A percentile compares a stretch with the other conserved stretches of the same genome.
Evolutionary conservation across 257 asterid genomes (phyloP).

Genomic region (Solanum bulbocastanum): DNA sequence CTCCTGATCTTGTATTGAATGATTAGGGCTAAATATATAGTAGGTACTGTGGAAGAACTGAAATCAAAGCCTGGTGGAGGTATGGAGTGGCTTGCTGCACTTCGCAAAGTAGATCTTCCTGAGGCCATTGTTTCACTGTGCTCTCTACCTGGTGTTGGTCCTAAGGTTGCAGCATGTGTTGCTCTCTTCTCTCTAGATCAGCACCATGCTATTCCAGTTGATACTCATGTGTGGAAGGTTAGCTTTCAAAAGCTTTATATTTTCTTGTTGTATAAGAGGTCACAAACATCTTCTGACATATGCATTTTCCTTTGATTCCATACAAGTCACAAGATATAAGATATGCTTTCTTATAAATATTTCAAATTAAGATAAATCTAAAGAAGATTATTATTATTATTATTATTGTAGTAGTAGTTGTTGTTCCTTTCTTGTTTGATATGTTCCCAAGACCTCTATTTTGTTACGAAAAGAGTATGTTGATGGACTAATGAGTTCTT

Average conservation of each 20-base stretch:
- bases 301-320: not conserved
- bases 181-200: constrained; percentile 93
- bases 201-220: constrained; percentile 95
- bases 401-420: not conserved
- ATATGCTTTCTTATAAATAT: not conserved
- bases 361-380: not conserved
- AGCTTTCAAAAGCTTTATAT: constrained; percentile 1
- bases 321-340: not conserved
- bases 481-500: not conserved
- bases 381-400: not conserved
- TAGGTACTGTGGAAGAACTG: constrained; percentile 71
- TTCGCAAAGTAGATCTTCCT: constrained; percentile 63
- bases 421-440: not conserved
- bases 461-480: not conserved
- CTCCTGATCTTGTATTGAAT: not conserved
- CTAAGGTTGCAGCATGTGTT: constrained; percentile 96
- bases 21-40: constrained; percentile 86
- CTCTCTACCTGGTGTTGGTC: constrained; percentile 91
- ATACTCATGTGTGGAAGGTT: constrained; percentile 98
- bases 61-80: constrained; percentile 83
- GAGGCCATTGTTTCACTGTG: constrained; percentile 54
- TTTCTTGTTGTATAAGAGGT: not conserved
- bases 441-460: not conserved
- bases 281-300: not conserved
- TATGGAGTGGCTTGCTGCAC: constrained; percentile 73